Percentiles rank a stretch among this genome's conserved stretches.
These are phyloP conservation scores for Leccinum solheimii DNA, from an alignment of 1,284 basidiomycete species.

Conservation along the genomic window DNA sequence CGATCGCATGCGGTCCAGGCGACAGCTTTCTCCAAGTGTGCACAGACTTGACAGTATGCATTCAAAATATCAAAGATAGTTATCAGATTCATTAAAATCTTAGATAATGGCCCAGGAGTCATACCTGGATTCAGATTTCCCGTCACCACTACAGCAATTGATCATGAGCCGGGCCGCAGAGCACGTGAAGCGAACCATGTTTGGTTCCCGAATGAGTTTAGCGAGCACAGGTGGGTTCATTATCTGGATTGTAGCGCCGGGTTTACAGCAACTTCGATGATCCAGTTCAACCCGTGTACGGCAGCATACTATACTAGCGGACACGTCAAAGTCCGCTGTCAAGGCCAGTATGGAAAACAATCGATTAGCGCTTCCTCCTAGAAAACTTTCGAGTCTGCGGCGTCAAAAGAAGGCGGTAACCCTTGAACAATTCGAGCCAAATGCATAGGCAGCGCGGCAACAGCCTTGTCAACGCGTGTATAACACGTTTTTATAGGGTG, in stretches of 20 bases:
- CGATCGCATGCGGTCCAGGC: not conserved
- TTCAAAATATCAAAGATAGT: not conserved
- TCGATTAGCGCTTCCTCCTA: conserved; percentile 13
- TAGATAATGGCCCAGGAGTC: conserved; percentile 1
- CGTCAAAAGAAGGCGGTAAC: conserved; percentile 25
- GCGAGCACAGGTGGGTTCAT: conserved; percentile 15
- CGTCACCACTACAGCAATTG: conserved; percentile 9
- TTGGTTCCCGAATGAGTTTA: not conserved
- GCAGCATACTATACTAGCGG: conserved; percentile 3
- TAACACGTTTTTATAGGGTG: conserved; percentile 41
- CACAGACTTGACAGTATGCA: not conserved
- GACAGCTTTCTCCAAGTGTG: not conserved
- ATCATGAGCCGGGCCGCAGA: not conserved
- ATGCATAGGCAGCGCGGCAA: conserved; percentile 28
- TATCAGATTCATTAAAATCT: not conserved
- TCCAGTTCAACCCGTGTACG: not conserved
- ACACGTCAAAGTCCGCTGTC: conserved; percentile 17
- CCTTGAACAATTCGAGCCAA: conserved; percentile 25
- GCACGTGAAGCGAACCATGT: not conserved
- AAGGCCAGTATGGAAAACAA: conserved; percentile 5
- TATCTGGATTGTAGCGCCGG: not conserved
- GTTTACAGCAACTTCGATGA: conserved; percentile 19
- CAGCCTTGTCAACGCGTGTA: conserved; percentile 36
- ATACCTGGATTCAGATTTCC: conserved; percentile 4
- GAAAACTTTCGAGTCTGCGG: conserved; percentile 21